These are phyloP conservation scores for Ganoderma lucidum DNA, from an alignment of 1,284 basidiomycete genomes.

Conservation along the genomic window DNA sequence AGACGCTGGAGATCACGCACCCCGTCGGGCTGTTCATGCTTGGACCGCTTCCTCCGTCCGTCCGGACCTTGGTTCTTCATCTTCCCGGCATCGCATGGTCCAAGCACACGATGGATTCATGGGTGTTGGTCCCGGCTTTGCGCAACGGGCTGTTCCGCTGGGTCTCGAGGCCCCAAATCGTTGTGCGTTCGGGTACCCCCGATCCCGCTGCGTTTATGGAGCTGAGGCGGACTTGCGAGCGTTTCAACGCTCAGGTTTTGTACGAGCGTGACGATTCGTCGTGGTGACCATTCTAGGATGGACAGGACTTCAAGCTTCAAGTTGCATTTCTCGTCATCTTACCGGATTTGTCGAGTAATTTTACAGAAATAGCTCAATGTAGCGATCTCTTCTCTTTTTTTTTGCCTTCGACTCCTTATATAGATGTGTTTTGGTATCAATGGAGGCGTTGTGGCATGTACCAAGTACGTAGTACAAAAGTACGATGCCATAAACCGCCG, in stretches of 20 bases:
- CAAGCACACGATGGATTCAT: slow-evolving; percentile 27
- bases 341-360: no score
- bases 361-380: no score
- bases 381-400: no score
- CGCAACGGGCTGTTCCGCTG: slow-evolving; percentile 24
- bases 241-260: slow-evolving; percentile 22
- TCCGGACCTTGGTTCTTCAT: slow-evolving; percentile 36
- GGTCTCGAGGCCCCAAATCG: slow-evolving; percentile 15
- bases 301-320: no score
- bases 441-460: no score
- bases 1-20: slow-evolving; percentile 37
- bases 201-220: slow-evolving; percentile 27
- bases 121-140: slow-evolving; percentile 29
- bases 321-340: no score
- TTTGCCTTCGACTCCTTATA: no score
- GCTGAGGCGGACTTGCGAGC: slow-evolving; percentile 24
- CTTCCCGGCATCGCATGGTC: slow-evolving; percentile 19
- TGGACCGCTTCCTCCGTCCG: slow-evolving; percentile 32
- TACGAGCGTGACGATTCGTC: slow-evolving; percentile 24
- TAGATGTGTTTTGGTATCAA: no score
- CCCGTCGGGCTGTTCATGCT: slow-evolving; percentile 27
- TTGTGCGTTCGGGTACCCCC: slow-evolving; percentile 28
- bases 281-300: background rate
- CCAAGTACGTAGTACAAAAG: no score
- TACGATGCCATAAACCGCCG: no score